These are phyloP conservation scores for Xylaria digitata DNA, from an alignment of 2,329 filamentous ascomycete genomes.

Conservation along the genomic window DNA sequence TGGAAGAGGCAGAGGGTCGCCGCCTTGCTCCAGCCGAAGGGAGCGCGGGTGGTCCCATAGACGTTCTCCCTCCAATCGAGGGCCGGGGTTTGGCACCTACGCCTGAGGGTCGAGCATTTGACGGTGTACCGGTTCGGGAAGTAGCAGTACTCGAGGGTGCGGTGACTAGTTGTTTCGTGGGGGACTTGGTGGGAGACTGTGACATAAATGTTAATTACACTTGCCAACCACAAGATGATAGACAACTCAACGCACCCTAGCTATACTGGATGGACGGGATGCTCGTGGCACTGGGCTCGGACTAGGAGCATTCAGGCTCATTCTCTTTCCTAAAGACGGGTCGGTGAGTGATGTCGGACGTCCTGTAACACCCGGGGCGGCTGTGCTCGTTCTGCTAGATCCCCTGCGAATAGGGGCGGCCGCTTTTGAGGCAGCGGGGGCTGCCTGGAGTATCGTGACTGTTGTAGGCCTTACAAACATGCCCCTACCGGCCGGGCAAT, in stretches of 20 bases:
- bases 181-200: constrained; percentile 82
- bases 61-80: constrained; percentile 67
- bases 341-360: constrained; percentile 67
- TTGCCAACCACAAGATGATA: not conserved
- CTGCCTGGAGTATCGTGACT: constrained; percentile 66
- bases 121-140: constrained; percentile 74
- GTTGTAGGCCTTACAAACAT: constrained; percentile 87
- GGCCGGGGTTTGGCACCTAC: constrained; percentile 64
- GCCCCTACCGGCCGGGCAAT: constrained; percentile 78
- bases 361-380: constrained; percentile 48
- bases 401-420: constrained; percentile 54
- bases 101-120: constrained; percentile 62
- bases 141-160: constrained; percentile 65
- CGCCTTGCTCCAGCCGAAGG: constrained; percentile 59
- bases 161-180: constrained; percentile 76
- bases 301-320: constrained; percentile 77
- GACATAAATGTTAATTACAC: constrained; percentile 25
- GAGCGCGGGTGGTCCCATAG: constrained; percentile 74
- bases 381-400: constrained; percentile 50
- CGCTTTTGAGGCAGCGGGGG: constrained; percentile 57
- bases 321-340: constrained; percentile 67
- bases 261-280: constrained; percentile 66
- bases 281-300: constrained; percentile 74
- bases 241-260: constrained; percentile 59
- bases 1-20: constrained; percentile 59